Conservation (phyloP, 768 basidiomycete species). For the Macrolepiota dolichaula region DNA sequence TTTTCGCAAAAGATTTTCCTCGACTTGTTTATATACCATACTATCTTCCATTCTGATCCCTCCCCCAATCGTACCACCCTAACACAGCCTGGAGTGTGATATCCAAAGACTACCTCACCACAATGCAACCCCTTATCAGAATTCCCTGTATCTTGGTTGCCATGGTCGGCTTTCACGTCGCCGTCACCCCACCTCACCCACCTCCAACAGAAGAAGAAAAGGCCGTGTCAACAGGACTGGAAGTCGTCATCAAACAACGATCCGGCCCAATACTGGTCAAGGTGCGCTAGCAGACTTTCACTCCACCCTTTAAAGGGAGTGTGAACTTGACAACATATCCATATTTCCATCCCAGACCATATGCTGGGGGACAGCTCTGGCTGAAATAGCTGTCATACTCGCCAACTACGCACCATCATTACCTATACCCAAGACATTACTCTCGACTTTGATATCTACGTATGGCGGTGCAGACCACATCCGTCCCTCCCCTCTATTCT, state of each 20-base stretch:
- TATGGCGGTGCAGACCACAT: constrained; percentile 22
- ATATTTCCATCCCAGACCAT: constrained; percentile 23
- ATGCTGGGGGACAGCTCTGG: constrained; percentile 33
- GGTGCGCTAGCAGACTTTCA: constrained; percentile 21
- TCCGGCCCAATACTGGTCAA: constrained; percentile 30
- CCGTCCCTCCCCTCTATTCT: constrained; percentile 25
- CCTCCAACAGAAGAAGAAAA: constrained; percentile 31
- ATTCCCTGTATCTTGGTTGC: constrained; percentile 41
- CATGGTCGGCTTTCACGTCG: constrained; percentile 39
- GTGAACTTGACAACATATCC: not conserved
- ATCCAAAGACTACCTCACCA: not conserved
- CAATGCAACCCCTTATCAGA: constrained; percentile 29
- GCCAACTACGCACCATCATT: constrained; percentile 23
- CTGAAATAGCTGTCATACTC: constrained; percentile 35
- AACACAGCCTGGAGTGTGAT: not conserved
- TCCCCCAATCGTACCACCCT: not conserved
- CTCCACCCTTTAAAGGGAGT: too few species aligned
- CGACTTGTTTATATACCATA: not conserved
- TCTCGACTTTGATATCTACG: constrained; percentile 24
- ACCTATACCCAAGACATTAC: constrained; percentile 20
- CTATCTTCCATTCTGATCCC: not conserved
- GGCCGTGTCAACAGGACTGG: constrained; percentile 30
- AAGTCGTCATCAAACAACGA: constrained; percentile 33
- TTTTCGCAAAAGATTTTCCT: not conserved
- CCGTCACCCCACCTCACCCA: constrained; percentile 44